Evolutionary conservation across 495 filamentous ascomycete species (phyloP).

Genomic region (Penicillium diatomitis): DNA sequence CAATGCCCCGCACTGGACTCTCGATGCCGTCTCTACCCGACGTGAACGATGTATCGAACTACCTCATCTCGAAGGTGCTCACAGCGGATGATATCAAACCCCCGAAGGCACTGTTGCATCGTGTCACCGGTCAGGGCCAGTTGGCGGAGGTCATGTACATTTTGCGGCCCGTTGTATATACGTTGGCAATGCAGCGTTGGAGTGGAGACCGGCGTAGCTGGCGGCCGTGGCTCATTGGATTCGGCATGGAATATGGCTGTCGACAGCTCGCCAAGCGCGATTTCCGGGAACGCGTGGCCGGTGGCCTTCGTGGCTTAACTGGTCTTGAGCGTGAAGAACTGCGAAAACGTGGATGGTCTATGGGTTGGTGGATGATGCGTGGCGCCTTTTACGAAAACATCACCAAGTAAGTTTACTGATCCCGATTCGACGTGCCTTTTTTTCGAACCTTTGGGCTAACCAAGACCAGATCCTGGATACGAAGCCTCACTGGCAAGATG

Average conservation of each 20-base stretch:
- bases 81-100: slow-evolving; percentile 96
- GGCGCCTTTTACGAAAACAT: slow-evolving; percentile 94
- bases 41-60: slow-evolving; percentile 68
- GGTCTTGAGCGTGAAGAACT: slow-evolving; percentile 83
- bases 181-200: slow-evolving; percentile 68
- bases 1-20: slow-evolving; percentile 90
- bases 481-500: slow-evolving; percentile 54
- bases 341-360: slow-evolving; percentile 72
- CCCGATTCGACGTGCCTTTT: not conserved
- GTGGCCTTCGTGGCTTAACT: slow-evolving; percentile 62
- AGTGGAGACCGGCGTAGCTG: slow-evolving; percentile 55
- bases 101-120: slow-evolving; percentile 69
- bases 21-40: slow-evolving; percentile 73
- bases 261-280: slow-evolving; percentile 71
- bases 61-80: slow-evolving; percentile 82
- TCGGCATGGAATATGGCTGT: slow-evolving; percentile 80
- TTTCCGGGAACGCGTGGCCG: slow-evolving; percentile 55
- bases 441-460: slow-evolving; percentile 20
- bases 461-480: slow-evolving; percentile 45
- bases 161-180: slow-evolving; percentile 80
- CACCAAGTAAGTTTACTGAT: slow-evolving; percentile 50
- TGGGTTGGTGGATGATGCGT: slow-evolving; percentile 91
- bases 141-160: slow-evolving; percentile 86
- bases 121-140: slow-evolving; percentile 57
- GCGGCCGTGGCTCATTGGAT: slow-evolving; percentile 84